phyloP scores from a whole-genome alignment of 2,329 filamentous ascomycete genomes.

The Fusarium nodosum region DNA sequence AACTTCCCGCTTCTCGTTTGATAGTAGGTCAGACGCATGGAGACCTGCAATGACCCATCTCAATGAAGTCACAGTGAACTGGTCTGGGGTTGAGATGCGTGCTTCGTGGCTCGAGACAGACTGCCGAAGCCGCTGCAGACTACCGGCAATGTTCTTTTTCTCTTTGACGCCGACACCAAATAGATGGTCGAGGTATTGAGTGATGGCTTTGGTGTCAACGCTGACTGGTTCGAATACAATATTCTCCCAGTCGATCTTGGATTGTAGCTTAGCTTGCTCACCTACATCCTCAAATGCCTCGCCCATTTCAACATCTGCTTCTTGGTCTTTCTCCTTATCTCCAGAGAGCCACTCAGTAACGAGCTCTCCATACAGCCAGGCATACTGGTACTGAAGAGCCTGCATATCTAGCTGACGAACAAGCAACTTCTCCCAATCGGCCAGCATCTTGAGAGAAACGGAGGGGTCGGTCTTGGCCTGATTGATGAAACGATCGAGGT shows the following conservation, averaged over 20 bases:
- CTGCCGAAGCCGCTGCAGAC: conserved; percentile 48
- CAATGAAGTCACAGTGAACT: conserved; percentile 55
- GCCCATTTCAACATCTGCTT: conserved; percentile 48
- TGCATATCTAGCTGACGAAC: conserved; percentile 57
- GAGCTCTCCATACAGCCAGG: conserved; percentile 61
- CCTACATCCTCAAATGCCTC: conserved; percentile 59
- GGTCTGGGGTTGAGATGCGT: conserved; percentile 48
- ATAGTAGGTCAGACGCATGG: conserved; percentile 60
- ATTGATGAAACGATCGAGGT: conserved; percentile 57
- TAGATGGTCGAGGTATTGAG: conserved; percentile 57
- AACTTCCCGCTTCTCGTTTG: conserved; percentile 58
- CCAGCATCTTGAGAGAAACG: conserved; percentile 53
- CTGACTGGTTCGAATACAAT: conserved; percentile 58
- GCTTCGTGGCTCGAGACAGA: conserved; percentile 53
- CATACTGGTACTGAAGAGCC: conserved; percentile 60
- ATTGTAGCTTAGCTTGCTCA: conserved; percentile 57
- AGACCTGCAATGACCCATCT: conserved; percentile 60
- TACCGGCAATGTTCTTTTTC: conserved; percentile 45
- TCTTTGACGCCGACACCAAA: conserved; percentile 53
- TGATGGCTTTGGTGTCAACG: conserved; percentile 56
- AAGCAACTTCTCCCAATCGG: conserved; percentile 55
- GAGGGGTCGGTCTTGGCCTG: conserved; percentile 60
- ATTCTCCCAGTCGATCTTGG: conserved; percentile 58
- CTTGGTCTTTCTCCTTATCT: conserved; percentile 36
- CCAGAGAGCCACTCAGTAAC: conserved; percentile 63